Percentiles rank a stretch among this genome's conserved stretches.
These are phyloP conservation scores for Bifiguratus adelaidae DNA, from an alignment of 192 early-diverging fungal species.

Conservation along the genomic window DNA sequence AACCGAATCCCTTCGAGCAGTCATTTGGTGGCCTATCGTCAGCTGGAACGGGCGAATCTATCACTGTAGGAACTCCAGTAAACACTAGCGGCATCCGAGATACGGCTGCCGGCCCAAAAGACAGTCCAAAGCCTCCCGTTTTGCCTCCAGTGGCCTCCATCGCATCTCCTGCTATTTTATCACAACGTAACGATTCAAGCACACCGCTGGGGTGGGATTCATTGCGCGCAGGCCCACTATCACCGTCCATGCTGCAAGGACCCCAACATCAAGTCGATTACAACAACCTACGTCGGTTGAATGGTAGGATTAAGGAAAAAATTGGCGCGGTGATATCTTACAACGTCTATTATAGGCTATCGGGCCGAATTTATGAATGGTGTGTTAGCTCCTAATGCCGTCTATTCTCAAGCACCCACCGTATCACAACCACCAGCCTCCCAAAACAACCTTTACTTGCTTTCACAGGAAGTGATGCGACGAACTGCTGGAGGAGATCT, in stretches of 20 bases:
- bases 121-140: conserved; percentile 34
- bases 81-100: conserved; percentile 8
- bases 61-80: no score
- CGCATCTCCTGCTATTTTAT: conserved; percentile 20
- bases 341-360: no score
- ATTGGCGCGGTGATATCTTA: conserved; percentile 1
- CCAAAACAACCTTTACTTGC: conserved; percentile 12
- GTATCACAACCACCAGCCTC: not conserved
- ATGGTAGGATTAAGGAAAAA: conserved; percentile 1
- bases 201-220: no score
- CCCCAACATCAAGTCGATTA: conserved; percentile 29
- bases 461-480: conserved; percentile 14
- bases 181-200: conserved; percentile 16
- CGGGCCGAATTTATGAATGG: no score
- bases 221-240: conserved; percentile 60
- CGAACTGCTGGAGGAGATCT: not conserved
- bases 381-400: no score
- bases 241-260: conserved; percentile 67
- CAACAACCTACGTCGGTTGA: not conserved
- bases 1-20: conserved; percentile 86
- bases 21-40: conserved; percentile 47
- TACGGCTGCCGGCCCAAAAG: conserved; percentile 12
- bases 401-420: no score
- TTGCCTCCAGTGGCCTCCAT: conserved; percentile 66
- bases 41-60: conserved; percentile 3